phyloP scores from a whole-genome alignment of 306 rosid genomes.

The Crataegus laevigata region DNA sequence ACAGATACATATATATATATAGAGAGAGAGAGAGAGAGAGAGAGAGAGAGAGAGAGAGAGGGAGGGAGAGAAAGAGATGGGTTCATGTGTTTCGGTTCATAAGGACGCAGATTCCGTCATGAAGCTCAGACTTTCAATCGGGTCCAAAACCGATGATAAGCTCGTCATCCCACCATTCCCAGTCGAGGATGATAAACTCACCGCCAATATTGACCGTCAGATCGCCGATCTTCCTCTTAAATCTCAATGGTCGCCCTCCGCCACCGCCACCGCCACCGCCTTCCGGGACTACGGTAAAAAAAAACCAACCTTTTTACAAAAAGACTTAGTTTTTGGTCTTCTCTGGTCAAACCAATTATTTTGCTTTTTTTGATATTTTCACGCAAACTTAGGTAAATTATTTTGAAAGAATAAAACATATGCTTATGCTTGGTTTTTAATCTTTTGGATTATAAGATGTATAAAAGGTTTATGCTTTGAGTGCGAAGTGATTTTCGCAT shows the following conservation, averaged over 20 bases:
- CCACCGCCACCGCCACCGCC: constrained; percentile 16
- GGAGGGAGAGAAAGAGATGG: constrained; percentile 37
- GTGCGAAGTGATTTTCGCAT: background rate
- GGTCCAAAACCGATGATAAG: constrained; percentile 42
- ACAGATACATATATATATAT: too few species aligned
- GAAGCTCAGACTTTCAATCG: constrained; percentile 45
- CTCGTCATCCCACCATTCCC: constrained; percentile 64
- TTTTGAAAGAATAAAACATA: background rate
- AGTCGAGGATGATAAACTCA: constrained; percentile 34
- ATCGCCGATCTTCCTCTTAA: constrained; percentile 29
- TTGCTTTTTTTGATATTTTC: background rate
- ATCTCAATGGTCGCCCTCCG: constrained; percentile 35
- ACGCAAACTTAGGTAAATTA: too few species aligned
- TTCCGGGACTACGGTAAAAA: constrained; percentile 33
- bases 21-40: background rate
- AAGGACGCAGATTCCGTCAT: constrained; percentile 44
- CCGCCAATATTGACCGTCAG: constrained; percentile 29
- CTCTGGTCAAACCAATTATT: background rate
- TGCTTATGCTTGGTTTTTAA: background rate
- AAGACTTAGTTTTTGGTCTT: background rate
- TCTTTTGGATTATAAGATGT: background rate
- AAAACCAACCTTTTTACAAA: background rate
- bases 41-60: background rate
- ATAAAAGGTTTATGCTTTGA: background rate
- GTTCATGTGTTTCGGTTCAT: constrained; percentile 55